A percentile compares a stretch with the other conserved stretches of the same genome.
Evolutionary conservation across 345 rosid genomes (phyloP).

Genomic region (Sapria himalayana): DNA sequence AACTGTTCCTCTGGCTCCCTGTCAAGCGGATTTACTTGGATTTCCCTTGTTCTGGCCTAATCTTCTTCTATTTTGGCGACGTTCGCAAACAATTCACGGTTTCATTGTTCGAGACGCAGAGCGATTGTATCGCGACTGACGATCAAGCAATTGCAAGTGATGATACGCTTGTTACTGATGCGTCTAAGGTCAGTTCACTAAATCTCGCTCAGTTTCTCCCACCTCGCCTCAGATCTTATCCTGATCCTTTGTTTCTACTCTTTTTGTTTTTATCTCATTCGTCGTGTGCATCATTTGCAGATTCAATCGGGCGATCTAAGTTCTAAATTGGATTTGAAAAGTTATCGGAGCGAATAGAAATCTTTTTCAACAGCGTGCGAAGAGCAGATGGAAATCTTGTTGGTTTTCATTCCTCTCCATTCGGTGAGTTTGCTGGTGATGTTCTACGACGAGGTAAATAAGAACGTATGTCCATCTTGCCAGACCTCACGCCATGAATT

Average conservation of each 20-base stretch:
- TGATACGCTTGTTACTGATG: too few species aligned
- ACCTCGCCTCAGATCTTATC: too few species aligned
- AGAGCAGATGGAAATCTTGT: too few species aligned
- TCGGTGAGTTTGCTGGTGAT: too few species aligned
- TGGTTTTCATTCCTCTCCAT: too few species aligned
- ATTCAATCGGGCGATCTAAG: slow-evolving; percentile 13
- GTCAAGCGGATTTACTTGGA: slow-evolving; percentile 72
- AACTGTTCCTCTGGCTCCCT: slow-evolving; percentile 76
- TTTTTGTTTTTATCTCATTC: background rate
- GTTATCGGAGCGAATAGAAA: slow-evolving; percentile 13
- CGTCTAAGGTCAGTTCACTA: too few species aligned
- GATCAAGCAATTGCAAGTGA: slow-evolving; percentile 7
- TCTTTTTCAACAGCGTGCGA: too few species aligned
- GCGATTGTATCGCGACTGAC: slow-evolving; percentile 36
- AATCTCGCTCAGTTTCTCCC: too few species aligned
- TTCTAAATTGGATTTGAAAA: slow-evolving; percentile 13
- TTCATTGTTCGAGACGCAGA: slow-evolving; percentile 69
- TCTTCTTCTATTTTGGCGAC: slow-evolving; percentile 78
- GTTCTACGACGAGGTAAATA: too few species aligned
- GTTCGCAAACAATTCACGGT: slow-evolving; percentile 63
- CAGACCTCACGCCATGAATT: too few species aligned
- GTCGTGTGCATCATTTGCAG: slow-evolving; percentile 14
- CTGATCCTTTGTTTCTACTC: background rate
- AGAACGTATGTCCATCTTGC: too few species aligned
- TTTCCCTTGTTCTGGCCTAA: slow-evolving; percentile 68